phyloP scores from a whole-genome alignment of 306 rosid genomes.

The Dalbergia oliveri region DNA sequence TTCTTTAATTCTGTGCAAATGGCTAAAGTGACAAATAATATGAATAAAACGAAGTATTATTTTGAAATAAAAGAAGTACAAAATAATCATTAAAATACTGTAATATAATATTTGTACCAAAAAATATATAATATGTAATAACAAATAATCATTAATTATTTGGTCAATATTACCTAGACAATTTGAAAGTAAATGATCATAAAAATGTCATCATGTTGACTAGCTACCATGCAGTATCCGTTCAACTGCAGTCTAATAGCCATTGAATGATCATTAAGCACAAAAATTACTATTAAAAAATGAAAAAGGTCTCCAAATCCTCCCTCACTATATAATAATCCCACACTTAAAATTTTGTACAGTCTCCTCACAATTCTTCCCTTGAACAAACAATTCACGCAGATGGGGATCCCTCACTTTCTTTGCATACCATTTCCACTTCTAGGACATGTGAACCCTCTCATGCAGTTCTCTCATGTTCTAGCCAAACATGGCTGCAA shows the following conservation, averaged over 20 bases:
- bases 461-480: conserved; percentile 52
- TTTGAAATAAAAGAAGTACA: no score
- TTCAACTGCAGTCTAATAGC: not conserved
- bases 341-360: no score
- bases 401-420: conserved; percentile 54
- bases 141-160: not conserved
- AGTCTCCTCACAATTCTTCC: not conserved
- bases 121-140: no score
- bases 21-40: no score
- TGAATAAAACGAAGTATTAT: no score
- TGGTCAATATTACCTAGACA: not conserved
- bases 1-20: no score
- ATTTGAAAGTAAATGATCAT: not conserved
- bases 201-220: not conserved
- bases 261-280: not conserved
- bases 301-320: no score
- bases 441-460: conserved; percentile 57
- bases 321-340: no score
- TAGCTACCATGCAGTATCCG: not conserved
- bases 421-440: conserved; percentile 54
- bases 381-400: not conserved
- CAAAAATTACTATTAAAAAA: no score
- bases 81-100: no score
- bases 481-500: conserved; percentile 54
- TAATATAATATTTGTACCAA: no score